These are phyloP conservation scores for Oryza meridionalis DNA, from an alignment of 176 grass and related monocot species.

Conservation along the genomic window DNA sequence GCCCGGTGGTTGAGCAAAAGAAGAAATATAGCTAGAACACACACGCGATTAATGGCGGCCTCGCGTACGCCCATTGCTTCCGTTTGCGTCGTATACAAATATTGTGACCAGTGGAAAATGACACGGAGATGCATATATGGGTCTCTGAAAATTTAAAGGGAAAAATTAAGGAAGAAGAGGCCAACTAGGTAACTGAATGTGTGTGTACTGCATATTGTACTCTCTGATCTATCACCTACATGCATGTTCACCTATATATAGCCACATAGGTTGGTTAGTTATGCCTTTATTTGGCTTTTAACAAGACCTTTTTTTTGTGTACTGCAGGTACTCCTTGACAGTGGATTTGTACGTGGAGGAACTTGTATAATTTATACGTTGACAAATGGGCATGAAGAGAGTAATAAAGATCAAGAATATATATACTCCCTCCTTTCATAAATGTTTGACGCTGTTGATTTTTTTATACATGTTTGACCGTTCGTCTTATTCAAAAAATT, in stretches of 20 bases:
- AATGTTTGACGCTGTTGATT: too few species aligned
- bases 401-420: background rate
- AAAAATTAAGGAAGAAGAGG: background rate
- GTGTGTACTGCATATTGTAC: conserved; percentile 1
- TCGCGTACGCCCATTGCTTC: background rate
- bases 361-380: background rate
- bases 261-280: background rate
- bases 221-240: background rate
- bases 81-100: conserved; percentile 13
- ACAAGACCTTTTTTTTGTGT: background rate
- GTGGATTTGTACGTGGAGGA: conserved; percentile 8
- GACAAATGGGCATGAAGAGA: background rate
- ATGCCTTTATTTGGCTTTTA: background rate
- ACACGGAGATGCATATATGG: conserved; percentile 21
- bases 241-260: background rate
- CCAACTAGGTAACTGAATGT: background rate
- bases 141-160: background rate
- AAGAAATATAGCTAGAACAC: background rate
- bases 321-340: background rate
- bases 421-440: too few species aligned
- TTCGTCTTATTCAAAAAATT: too few species aligned
- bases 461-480: too few species aligned
- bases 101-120: conserved; percentile 32
- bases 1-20: background rate
- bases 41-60: background rate